Percentiles rank a stretch among this genome's conserved stretches.
phyloP scores from a whole-genome alignment of 1,284 basidiomycete genomes.

The Singerocomus rubriflavus region DNA sequence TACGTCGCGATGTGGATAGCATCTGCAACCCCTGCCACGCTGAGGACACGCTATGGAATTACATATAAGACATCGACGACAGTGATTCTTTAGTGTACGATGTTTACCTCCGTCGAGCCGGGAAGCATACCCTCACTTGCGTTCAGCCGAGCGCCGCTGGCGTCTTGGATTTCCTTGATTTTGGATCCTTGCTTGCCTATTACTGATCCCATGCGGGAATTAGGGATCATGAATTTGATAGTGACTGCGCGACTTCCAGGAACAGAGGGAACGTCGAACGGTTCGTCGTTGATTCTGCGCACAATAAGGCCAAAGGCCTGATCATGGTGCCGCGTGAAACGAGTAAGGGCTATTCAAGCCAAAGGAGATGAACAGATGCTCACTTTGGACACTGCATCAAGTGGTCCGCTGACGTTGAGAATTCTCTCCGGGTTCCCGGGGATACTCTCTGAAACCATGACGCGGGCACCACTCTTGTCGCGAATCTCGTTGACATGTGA shows the following conservation, averaged over 20 bases:
- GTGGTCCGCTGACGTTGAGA: slow-evolving; percentile 93
- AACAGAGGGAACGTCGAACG: slow-evolving; percentile 95
- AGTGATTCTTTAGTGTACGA: slow-evolving; percentile 15
- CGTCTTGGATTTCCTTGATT: slow-evolving; percentile 99
- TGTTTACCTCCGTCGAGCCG: slow-evolving; percentile 90
- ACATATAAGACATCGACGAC: slow-evolving; percentile 9
- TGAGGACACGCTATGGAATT: slow-evolving; percentile 77
- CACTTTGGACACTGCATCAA: slow-evolving; percentile 98
- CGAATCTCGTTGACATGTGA: slow-evolving; percentile 98
- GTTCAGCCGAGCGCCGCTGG: slow-evolving; percentile 92
- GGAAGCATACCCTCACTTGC: slow-evolving; percentile 98
- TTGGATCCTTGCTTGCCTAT: slow-evolving; percentile 98
- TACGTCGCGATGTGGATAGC: slow-evolving; percentile 99
- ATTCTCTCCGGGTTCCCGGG: slow-evolving; percentile 98
- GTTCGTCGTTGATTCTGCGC: slow-evolving; percentile 98
- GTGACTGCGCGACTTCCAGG: slow-evolving; percentile 98
- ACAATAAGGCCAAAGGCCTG: slow-evolving; percentile 99
- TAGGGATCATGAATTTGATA: slow-evolving; percentile 99
- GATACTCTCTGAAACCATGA: slow-evolving; percentile 95
- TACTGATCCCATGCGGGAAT: slow-evolving; percentile 98
- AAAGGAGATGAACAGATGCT: slow-evolving; percentile 23
- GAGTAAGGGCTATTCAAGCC: slow-evolving; percentile 8
- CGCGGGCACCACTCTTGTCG: slow-evolving; percentile 93
- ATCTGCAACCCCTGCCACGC: slow-evolving; percentile 98
- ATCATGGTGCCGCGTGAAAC: slow-evolving; percentile 2